Evolutionary conservation across 1,284 basidiomycete genomes (phyloP).

Genomic region (Cutaneotrichosporon sp.): DNA sequence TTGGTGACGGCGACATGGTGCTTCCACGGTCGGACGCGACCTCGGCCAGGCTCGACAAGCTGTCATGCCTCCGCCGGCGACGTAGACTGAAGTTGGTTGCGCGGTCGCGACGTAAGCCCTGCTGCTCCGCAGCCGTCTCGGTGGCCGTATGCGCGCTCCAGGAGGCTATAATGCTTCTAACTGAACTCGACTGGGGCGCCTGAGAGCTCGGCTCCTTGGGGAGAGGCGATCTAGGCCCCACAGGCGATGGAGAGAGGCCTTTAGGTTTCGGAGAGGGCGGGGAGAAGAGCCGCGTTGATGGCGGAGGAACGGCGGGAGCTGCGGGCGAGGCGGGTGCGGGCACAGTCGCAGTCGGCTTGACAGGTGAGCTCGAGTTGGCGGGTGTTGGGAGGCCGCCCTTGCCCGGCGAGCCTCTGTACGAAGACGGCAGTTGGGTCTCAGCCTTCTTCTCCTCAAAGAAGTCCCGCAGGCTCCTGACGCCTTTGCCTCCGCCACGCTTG

Average conservation of each 20-base stretch:
- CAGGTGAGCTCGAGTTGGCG: neutral
- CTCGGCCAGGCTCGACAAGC: slow-evolving; percentile 7
- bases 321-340: neutral
- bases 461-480: slow-evolving; percentile 9
- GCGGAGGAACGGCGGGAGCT: neutral
- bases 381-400: slow-evolving; percentile 1
- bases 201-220: neutral
- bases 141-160: slow-evolving; percentile 56
- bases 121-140: neutral
- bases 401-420: neutral
- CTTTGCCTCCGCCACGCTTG: neutral
- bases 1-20: neutral
- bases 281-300: slow-evolving; percentile 7
- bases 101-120: neutral
- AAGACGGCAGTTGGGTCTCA: neutral
- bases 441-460: slow-evolving; percentile 33
- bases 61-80: slow-evolving; percentile 60
- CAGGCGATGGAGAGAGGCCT: neutral
- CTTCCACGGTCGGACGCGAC: slow-evolving; percentile 4
- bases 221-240: slow-evolving; percentile 3
- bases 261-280: slow-evolving; percentile 1
- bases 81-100: slow-evolving; percentile 66
- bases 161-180: slow-evolving; percentile 73
- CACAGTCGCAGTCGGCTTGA: neutral
- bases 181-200: slow-evolving; percentile 33